Conservation (phyloP, 495 filamentous ascomycete species). For the Penicillium alfredii region DNA sequence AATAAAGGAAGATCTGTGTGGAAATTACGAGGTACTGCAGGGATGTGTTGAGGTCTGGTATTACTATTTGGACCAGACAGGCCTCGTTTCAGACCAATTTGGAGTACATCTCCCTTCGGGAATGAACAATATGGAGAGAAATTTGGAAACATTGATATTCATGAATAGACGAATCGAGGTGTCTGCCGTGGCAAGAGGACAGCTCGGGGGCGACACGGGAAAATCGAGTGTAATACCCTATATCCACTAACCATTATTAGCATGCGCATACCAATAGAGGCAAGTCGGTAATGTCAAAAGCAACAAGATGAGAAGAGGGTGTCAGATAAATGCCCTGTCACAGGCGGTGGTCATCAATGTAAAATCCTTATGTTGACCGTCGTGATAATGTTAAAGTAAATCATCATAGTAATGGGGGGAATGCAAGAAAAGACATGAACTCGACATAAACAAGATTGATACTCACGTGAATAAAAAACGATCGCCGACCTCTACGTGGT, state of each 20-base stretch:
- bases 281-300: slow-evolving; percentile 12
- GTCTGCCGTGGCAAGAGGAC: slow-evolving; percentile 1
- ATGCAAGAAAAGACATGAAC: not conserved
- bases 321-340: slow-evolving; percentile 79
- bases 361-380: slow-evolving; percentile 88
- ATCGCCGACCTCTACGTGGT: slow-evolving; percentile 5
- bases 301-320: slow-evolving; percentile 13
- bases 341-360: slow-evolving; percentile 86
- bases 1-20: slow-evolving; percentile 1
- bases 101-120: too few relatives aligned
- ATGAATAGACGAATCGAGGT: too few relatives aligned
- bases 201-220: slow-evolving; percentile 1
- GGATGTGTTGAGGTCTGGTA: too few relatives aligned
- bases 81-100: not conserved
- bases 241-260: slow-evolving; percentile 22
- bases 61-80: too few relatives aligned
- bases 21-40: slow-evolving; percentile 1
- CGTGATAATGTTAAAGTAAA: slow-evolving; percentile 74
- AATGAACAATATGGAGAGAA: too few relatives aligned
- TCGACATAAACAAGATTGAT: slow-evolving; percentile 3
- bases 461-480: slow-evolving; percentile 19
- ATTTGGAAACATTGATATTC: too few relatives aligned
- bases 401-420: slow-evolving; percentile 59
- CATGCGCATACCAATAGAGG: slow-evolving; percentile 6
- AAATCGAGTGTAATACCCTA: too few relatives aligned